Evolutionary conservation across 345 rosid species (phyloP), one percentile per base, ranked within the genome.

Genomic region (Euclidium syriacum): DNA sequence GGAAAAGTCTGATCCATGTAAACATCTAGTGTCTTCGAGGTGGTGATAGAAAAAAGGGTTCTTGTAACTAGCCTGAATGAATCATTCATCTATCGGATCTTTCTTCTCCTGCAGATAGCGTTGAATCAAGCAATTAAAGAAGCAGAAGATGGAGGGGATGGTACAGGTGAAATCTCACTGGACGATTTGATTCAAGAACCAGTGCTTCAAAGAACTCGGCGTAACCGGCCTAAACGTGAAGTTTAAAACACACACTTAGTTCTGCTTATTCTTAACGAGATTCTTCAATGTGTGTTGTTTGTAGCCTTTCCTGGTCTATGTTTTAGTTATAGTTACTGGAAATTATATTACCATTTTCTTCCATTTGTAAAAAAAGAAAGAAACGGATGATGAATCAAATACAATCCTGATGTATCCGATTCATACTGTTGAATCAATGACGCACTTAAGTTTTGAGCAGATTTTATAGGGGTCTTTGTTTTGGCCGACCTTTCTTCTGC

Each of bases 141-240:
- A 49, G 87, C 75, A 32, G 80, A 79, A 2, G 79, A 77, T 17
- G 81, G 72, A 9, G 76, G 65, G 10, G 87, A 65, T 10, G 72
- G 58, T 15, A 75, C 50, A 10, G 72, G 61, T 44, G 84, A 70
- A 4, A 56, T 57, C 56, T 55, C 72, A 3, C 18, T 72, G 20
- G 80, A 81, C 55, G 75, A 81, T 64, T 46, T 71, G 62, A 67
- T 72, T 34, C 54, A 73, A 65, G 83, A 83, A 65, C 82, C 85
- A 3, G 86, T 65, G 15, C 61, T 76, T 69, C 80, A 77, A 44
- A 82, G 80, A 15, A 51, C 79, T 2, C 64, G 19, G 22, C 75
- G 96, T 40, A 83, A 84, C 67, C 84, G 98, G 16, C 98, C 98
- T 35, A 91, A 86, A 67, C 78, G 84, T 65, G 75, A 83, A 72